A percentile compares a stretch with the other conserved stretches of the same genome.
Conservation (phyloP, 176 grass and related monocot species). For the Typha latifolia region DNA sequence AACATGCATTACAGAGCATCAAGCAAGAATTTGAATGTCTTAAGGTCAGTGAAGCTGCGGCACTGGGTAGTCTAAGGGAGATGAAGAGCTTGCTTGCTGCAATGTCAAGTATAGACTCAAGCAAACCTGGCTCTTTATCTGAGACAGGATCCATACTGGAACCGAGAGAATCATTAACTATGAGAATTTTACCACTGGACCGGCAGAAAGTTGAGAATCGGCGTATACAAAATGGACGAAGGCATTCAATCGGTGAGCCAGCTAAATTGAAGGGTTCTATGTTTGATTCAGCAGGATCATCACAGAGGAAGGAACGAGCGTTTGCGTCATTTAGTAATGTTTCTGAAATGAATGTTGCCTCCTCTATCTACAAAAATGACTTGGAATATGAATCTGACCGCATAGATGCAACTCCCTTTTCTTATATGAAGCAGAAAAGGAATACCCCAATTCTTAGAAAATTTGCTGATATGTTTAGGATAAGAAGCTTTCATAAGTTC, state of each 20-base stretch:
- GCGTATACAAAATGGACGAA: slow-evolving; percentile 19
- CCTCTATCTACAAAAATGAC: slow-evolving; percentile 36
- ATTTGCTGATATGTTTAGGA: slow-evolving; percentile 63
- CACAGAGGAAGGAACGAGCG: slow-evolving; percentile 32
- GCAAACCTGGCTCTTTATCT: background rate
- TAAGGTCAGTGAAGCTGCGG: slow-evolving; percentile 87
- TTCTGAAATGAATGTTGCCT: slow-evolving; percentile 43
- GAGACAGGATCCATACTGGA: background rate
- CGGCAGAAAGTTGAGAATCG: slow-evolving; percentile 28
- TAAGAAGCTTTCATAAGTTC: slow-evolving; percentile 50
- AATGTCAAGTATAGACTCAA: slow-evolving; percentile 23
- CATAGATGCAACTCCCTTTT: slow-evolving; percentile 36
- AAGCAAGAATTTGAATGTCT: slow-evolving; percentile 81
- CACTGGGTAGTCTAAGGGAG: slow-evolving; percentile 74
- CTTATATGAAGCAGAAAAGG: slow-evolving; percentile 37
- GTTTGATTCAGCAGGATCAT: slow-evolving; percentile 41
- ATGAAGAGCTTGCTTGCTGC: slow-evolving; percentile 79
- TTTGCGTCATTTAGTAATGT: slow-evolving; percentile 73
- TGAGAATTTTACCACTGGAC: slow-evolving; percentile 7
- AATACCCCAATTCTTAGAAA: slow-evolving; percentile 52
- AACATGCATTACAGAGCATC: slow-evolving; percentile 45
- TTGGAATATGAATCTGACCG: slow-evolving; percentile 62
- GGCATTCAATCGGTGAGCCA: slow-evolving; percentile 63
- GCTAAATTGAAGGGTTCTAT: slow-evolving; percentile 34
- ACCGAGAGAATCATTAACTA: background rate